A percentile compares a stretch with the other conserved stretches of the same genome.
Evolutionary conservation across 257 asterid genomes (phyloP).

Genomic region (Solanum chiquidenum): DNA sequence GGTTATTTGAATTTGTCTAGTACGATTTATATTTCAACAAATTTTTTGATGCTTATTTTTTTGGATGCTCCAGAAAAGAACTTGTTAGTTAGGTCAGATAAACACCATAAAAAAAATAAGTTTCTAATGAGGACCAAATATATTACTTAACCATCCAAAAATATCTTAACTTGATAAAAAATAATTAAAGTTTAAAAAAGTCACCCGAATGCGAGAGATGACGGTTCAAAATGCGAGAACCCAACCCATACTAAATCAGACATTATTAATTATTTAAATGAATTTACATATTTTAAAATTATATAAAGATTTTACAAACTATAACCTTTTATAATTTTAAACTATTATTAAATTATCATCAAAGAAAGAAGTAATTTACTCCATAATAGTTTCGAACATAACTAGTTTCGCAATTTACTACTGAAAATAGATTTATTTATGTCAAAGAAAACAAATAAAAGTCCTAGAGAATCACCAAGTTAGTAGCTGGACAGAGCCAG

Average conservation of each 20-base stretch:
- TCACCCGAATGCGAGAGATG: background rate
- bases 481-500: background rate
- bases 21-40: no score
- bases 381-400: background rate
- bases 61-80: no score
- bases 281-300: background rate
- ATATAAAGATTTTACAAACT: background rate
- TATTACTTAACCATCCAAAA: background rate
- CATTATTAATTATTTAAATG: background rate
- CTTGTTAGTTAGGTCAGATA: background rate
- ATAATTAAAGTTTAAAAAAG: background rate
- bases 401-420: background rate
- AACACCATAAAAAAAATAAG: no score
- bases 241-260: background rate
- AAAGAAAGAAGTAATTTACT: background rate
- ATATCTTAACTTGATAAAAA: background rate
- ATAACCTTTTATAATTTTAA: background rate
- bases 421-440: background rate
- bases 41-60: no score
- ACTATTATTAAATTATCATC: background rate
- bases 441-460: background rate
- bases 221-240: background rate
- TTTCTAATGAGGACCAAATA: background rate
- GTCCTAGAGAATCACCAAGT: background rate
- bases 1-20: no score